These are phyloP conservation scores for Pochonia chlamydosporia DNA, from an alignment of 2,329 filamentous ascomycete genomes.

Conservation along the genomic window DNA sequence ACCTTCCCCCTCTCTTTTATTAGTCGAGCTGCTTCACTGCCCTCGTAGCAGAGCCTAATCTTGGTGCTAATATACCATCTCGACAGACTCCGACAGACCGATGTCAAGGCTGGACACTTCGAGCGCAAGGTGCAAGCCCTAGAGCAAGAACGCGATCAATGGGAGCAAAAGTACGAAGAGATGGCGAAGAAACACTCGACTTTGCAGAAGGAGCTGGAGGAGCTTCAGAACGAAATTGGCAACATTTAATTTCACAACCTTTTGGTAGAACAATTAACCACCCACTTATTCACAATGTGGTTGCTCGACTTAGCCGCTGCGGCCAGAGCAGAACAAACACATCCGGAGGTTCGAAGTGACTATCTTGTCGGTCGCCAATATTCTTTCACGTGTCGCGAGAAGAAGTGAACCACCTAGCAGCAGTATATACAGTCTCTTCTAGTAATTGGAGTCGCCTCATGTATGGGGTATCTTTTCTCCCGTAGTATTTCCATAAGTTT, in stretches of 20 bases:
- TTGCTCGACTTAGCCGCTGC: background rate
- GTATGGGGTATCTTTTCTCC: slow-evolving; percentile 22
- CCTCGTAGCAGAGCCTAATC: background rate
- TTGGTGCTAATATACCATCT: slow-evolving; percentile 12
- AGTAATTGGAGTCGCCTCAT: slow-evolving; percentile 22
- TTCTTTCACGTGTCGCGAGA: slow-evolving; percentile 20
- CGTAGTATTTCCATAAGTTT: background rate
- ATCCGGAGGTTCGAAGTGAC: slow-evolving; percentile 1
- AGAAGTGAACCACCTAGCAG: slow-evolving; percentile 22
- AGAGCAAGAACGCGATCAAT: slow-evolving; percentile 84
- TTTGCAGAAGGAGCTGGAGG: slow-evolving; percentile 84
- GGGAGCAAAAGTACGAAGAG: slow-evolving; percentile 98
- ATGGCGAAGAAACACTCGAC: slow-evolving; percentile 83
- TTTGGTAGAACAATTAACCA: slow-evolving; percentile 14
- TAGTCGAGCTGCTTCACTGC: slow-evolving; percentile 15
- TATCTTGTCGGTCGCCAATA: slow-evolving; percentile 18
- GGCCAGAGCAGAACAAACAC: background rate
- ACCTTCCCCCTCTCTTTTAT: background rate
- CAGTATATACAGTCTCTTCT: slow-evolving; percentile 23
- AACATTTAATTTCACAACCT: slow-evolving; percentile 64
- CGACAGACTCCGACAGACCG: slow-evolving; percentile 88
- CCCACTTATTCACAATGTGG: slow-evolving; percentile 5
- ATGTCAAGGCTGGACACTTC: slow-evolving; percentile 98
- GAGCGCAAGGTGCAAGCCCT: slow-evolving; percentile 98
- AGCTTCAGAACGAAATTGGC: slow-evolving; percentile 86